A percentile compares a stretch with the other conserved stretches of the same genome.
phyloP scores from a whole-genome alignment of 2,329 filamentous ascomycete species.

The Cladosporium sp. region DNA sequence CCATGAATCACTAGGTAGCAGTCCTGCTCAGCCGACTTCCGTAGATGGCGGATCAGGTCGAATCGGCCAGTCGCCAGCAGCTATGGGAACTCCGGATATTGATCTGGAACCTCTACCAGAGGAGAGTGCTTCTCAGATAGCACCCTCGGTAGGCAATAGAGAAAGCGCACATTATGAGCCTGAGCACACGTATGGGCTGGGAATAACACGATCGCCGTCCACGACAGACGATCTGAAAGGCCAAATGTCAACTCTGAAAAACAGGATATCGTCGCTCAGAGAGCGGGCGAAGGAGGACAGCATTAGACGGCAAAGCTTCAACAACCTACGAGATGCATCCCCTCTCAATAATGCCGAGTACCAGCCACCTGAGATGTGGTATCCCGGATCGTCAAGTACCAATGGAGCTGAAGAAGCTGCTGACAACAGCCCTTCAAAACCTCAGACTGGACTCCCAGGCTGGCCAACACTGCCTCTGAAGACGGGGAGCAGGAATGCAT shows the following conservation, averaged over 20 bases:
- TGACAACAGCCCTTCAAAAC: conserved; percentile 7
- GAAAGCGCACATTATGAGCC: conserved; percentile 10
- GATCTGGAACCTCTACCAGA: conserved; percentile 47
- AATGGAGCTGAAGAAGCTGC: neutral
- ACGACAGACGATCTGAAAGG: conserved; percentile 73
- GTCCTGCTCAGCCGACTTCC: neutral
- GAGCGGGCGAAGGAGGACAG: conserved; percentile 79
- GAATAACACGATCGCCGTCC: conserved; percentile 67
- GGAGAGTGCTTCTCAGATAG: conserved; percentile 32
- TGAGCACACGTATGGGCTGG: conserved; percentile 31
- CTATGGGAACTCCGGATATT: conserved; percentile 41
- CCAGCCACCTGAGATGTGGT: conserved; percentile 36
- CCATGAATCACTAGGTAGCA: conserved; percentile 13
- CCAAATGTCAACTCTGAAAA: conserved; percentile 83
- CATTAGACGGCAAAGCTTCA: conserved; percentile 73
- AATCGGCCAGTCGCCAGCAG: conserved; percentile 1
- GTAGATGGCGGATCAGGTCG: neutral
- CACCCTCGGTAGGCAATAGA: conserved; percentile 4
- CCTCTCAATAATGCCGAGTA: conserved; percentile 73
- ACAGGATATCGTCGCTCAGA: conserved; percentile 78
- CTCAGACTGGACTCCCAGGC: neutral
- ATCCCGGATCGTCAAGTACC: conserved; percentile 21
- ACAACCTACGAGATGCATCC: conserved; percentile 66
- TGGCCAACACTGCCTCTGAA: conserved; percentile 16
- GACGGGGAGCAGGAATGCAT: conserved; percentile 32